phyloP scores from a whole-genome alignment of 768 basidiomycete genomes.

The Basidioascus undulatus region DNA sequence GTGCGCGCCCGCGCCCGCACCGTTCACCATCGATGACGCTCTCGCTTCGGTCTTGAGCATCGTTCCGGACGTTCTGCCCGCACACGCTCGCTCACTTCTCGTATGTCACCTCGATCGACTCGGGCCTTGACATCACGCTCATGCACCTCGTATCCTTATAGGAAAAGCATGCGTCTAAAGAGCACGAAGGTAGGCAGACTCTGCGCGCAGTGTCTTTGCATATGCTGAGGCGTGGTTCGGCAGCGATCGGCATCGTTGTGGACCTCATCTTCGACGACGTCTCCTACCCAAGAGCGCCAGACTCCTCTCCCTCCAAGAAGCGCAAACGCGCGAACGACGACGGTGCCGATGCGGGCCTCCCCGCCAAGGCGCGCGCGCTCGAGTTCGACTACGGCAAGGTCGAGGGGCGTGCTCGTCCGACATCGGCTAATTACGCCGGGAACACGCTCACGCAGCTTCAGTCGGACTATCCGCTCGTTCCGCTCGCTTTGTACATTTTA shows the following conservation, averaged over 20 bases:
- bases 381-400: too few species aligned
- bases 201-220: too few species aligned
- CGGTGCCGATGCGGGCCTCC: too few species aligned
- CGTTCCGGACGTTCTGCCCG: slow-evolving; percentile 41
- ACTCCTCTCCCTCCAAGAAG: too few species aligned
- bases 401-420: too few species aligned
- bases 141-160: not conserved
- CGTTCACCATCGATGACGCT: too few species aligned
- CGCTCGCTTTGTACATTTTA: not conserved
- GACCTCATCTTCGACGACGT: slow-evolving; percentile 38
- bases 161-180: not conserved
- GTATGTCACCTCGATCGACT: too few species aligned
- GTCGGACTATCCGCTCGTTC: slow-evolving; percentile 11
- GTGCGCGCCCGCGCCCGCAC: too few species aligned
- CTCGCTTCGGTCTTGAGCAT: slow-evolving; percentile 18
- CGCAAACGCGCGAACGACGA: too few species aligned
- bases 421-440: too few species aligned
- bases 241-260: slow-evolving; percentile 31
- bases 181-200: slow-evolving; percentile 14
- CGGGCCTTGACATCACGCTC: slow-evolving; percentile 19
- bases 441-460: slow-evolving; percentile 24
- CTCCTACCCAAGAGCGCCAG: too few species aligned
- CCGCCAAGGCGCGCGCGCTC: too few species aligned
- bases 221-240: slow-evolving; percentile 13
- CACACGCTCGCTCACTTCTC: slow-evolving; percentile 29